Percentiles rank a stretch among this genome's conserved stretches.
These are phyloP conservation scores for Mycena albidolilacea DNA, from an alignment of 768 basidiomycete genomes.

Conservation along the genomic window DNA sequence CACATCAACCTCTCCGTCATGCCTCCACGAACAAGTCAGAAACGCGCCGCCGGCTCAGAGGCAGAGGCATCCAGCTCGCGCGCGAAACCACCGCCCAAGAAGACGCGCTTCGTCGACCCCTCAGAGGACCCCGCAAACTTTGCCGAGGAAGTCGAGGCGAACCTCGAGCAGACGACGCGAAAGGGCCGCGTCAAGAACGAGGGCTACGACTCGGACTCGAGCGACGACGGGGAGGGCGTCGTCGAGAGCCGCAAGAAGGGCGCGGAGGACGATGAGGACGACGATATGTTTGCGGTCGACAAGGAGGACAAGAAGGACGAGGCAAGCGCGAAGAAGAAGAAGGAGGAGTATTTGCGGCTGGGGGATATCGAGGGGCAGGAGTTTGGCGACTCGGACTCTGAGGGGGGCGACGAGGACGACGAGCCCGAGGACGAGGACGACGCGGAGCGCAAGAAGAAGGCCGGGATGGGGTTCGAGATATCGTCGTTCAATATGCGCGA, in stretches of 20 bases:
- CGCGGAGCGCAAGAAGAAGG: constrained; percentile 79
- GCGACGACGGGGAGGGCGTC: constrained; percentile 95
- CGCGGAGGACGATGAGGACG: constrained; percentile 65
- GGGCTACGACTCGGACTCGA: constrained; percentile 95
- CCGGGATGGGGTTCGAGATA: constrained; percentile 93
- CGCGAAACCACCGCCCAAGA: constrained; percentile 62
- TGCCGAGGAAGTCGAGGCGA: constrained; percentile 82
- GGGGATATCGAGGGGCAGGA: constrained; percentile 99
- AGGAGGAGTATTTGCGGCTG: constrained; percentile 83
- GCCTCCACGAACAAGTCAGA: constrained; percentile 54
- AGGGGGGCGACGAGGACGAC: constrained; percentile 58
- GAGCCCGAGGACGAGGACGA: constrained; percentile 85
- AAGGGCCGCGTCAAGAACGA: constrained; percentile 87
- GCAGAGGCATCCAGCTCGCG: constrained; percentile 52
- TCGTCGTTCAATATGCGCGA: constrained; percentile 99
- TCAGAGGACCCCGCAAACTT: constrained; percentile 82
- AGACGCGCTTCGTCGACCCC: constrained; percentile 86
- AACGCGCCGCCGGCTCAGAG: constrained; percentile 57
- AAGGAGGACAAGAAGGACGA: constrained; percentile 67
- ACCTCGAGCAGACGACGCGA: constrained; percentile 78
- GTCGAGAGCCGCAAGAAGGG: constrained; percentile 83
- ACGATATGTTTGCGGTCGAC: constrained; percentile 86
- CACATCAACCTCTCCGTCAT: constrained; percentile 18
- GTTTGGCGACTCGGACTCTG: constrained; percentile 72
- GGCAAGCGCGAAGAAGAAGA: constrained; percentile 63